Conservation (phyloP, 2,329 filamentous ascomycete species). For the Hymenoscyphus salicellus region DNA sequence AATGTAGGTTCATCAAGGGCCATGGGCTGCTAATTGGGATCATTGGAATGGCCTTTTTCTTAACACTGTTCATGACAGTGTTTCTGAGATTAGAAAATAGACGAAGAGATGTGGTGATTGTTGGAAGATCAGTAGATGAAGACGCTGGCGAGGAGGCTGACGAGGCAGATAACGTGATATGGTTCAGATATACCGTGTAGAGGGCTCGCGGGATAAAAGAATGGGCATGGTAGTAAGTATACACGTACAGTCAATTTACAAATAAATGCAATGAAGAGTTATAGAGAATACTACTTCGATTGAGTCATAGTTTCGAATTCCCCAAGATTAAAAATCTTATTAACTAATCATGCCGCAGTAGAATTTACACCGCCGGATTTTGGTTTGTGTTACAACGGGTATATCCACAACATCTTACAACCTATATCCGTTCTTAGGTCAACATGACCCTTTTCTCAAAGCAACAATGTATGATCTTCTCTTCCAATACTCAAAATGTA, state of each 20-base stretch:
- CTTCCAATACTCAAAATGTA: background rate
- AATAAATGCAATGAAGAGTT: background rate
- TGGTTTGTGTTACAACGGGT: background rate
- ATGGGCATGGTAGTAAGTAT: background rate
- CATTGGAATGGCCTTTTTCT: conserved; percentile 45
- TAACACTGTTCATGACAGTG: conserved; percentile 54
- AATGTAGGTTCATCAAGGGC: conserved; percentile 42
- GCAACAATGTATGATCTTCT: background rate
- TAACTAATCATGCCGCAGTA: background rate
- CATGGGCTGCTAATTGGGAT: conserved; percentile 46
- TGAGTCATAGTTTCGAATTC: background rate
- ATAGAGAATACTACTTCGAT: background rate
- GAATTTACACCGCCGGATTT: background rate
- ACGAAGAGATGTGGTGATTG: conserved; percentile 43
- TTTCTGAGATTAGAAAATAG: conserved; percentile 57
- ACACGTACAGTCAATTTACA: background rate
- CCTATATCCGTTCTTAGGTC: background rate
- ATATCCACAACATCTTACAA: background rate
- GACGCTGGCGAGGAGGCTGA: background rate
- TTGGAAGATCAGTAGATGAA: background rate
- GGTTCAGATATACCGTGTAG: background rate
- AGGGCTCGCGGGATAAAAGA: background rate
- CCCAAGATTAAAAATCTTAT: background rate
- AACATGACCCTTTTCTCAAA: too few relatives aligned
- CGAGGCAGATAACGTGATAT: background rate